Conservation (phyloP, 116 monocot species). For the Papilionanthe hybrid region DNA sequence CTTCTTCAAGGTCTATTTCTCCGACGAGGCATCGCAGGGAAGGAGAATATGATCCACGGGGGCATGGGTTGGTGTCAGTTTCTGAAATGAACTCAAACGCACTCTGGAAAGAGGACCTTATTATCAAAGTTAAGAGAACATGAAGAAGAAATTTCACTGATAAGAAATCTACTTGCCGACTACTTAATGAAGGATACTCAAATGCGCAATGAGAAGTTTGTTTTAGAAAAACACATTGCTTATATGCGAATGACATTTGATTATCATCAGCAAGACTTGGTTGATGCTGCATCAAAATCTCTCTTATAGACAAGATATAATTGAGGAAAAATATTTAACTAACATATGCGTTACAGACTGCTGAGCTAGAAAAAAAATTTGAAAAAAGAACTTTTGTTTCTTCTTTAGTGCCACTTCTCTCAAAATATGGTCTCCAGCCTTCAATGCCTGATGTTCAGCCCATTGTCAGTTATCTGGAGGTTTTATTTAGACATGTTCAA, state of each 20-base stretch:
- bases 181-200: constrained; percentile 90
- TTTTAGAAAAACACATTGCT: constrained; percentile 85
- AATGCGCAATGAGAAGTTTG: constrained; percentile 74
- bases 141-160: constrained; percentile 82
- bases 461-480: constrained; percentile 84
- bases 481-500: too few relatives aligned
- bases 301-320: constrained; percentile 97
- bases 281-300: constrained; percentile 96
- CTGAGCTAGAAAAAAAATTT: too few relatives aligned
- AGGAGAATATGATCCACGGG: constrained; percentile 58
- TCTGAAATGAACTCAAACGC: constrained; percentile 49
- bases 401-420: constrained; percentile 87
- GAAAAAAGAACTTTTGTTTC: constrained; percentile 91
- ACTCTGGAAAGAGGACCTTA: constrained; percentile 86
- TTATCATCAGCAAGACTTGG: constrained; percentile 61
- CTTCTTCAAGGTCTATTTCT: constrained; percentile 75
- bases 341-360: constrained; percentile 80
- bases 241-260: constrained; percentile 98
- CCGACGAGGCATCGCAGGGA: constrained; percentile 72
- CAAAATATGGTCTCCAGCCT: constrained; percentile 83
- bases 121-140: constrained; percentile 63
- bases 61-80: constrained; percentile 39
- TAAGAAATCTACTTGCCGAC: constrained; percentile 81
- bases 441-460: constrained; percentile 78
- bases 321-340: constrained; percentile 93